phyloP scores from a whole-genome alignment of 2,329 filamentous ascomycete genomes.

The Verticillium isaacii region DNA sequence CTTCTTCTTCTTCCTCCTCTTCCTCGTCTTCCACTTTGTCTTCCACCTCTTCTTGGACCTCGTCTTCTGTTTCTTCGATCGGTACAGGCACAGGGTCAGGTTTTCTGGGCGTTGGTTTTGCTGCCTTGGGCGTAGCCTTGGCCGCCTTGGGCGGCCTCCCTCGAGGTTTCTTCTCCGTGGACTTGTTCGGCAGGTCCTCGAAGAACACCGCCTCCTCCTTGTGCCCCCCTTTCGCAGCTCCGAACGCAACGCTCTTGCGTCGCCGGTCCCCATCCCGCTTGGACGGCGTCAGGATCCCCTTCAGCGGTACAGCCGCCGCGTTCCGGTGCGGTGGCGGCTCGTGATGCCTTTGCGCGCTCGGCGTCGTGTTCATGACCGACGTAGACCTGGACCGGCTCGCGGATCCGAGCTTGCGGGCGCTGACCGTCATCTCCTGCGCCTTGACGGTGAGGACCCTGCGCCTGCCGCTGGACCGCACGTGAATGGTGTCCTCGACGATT shows the following conservation, averaged over 20 bases:
- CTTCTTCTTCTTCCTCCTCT: slow-evolving; percentile 24
- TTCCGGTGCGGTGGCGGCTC: background rate
- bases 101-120: slow-evolving; percentile 1
- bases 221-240: slow-evolving; percentile 17
- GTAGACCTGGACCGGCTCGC: slow-evolving; percentile 7
- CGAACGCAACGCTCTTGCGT: slow-evolving; percentile 54
- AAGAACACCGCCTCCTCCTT: slow-evolving; percentile 40
- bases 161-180: slow-evolving; percentile 19
- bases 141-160: slow-evolving; percentile 8
- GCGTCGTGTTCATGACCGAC: slow-evolving; percentile 9
- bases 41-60: background rate
- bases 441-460: slow-evolving; percentile 10
- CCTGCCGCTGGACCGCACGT: slow-evolving; percentile 9
- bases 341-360: slow-evolving; percentile 2
- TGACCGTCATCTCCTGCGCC: slow-evolving; percentile 5
- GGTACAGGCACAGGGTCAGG: slow-evolving; percentile 5
- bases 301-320: slow-evolving; percentile 26
- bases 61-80: slow-evolving; percentile 4
- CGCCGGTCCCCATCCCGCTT: slow-evolving; percentile 32
- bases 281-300: slow-evolving; percentile 52
- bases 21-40: slow-evolving; percentile 16
- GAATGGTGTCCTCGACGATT: slow-evolving; percentile 6
- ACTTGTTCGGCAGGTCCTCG: slow-evolving; percentile 42
- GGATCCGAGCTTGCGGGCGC: slow-evolving; percentile 3
- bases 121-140: slow-evolving; percentile 7